Base-by-base conservation (phyloP, 371 early-diverging fungal genomes). In the Mucor velutinosus region DNA sequence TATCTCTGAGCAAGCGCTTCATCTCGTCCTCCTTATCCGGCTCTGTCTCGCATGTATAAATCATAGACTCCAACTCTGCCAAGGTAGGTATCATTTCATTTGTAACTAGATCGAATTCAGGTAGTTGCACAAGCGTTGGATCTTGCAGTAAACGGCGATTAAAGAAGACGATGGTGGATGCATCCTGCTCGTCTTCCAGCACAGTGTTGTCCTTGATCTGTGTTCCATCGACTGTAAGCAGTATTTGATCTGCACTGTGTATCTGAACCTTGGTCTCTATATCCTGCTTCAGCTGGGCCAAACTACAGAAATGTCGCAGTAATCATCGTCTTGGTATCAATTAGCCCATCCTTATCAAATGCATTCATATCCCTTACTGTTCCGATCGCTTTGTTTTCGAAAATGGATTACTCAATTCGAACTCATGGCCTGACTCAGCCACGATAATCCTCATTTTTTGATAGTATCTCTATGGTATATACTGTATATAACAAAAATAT, bases 61-160 rank as follows among this genome's bases (percentile, higher is more conserved):
- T 61, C 21, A 25, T 32, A 15, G 19, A 7, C 25, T 67, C 67
- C 19, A 67, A 25, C 12, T 62, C 45, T 35, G 62, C 41, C 25
- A 67, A 35, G 11, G 21, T 45, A n/a, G 67, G 67, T 47, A 67
- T 61, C 19, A 45, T 47, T 17, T 65, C n/a, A 21, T 30, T 21
- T 51, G 51, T 51, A 1, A 51, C 25, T 10, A 51, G 12, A 23
- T 19, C 23, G 7, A 14, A 25, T 8, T 51, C 51, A 11, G 51
- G 51, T 51, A 51, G 23, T 23, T 55, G 39, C 39, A 60, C 23
- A 30, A n/a, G 23, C 30, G 58, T 6, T 35, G 60, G 56, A 43
- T 66, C 30, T 32, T 69, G 65, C 60, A 73, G 27, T 53, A 60
- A 37, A 53, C 69, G 69, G 32, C 72, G 72, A 35, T 72, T 69